These are phyloP conservation scores for Trichoderma parareesei DNA, from an alignment of 495 filamentous ascomycete genomes.

Conservation along the genomic window DNA sequence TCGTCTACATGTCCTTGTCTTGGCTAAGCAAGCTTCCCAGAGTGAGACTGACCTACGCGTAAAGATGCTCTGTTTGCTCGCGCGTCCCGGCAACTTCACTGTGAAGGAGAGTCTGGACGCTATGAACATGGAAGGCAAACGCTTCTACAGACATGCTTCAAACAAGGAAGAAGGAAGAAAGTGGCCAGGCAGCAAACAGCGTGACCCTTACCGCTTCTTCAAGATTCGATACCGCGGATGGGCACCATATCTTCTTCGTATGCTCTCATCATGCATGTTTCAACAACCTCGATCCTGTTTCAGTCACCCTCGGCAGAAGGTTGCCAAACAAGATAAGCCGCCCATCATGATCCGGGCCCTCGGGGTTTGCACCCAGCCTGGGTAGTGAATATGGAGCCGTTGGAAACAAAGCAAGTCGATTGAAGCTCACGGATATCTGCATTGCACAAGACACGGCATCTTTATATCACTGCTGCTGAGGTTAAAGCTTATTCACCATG, in stretches of 20 bases:
- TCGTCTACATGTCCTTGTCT: background rate
- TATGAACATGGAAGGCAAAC: too few relatives aligned
- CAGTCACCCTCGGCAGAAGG: background rate
- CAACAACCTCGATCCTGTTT: background rate
- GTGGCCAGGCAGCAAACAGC: too few relatives aligned
- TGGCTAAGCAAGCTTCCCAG: background rate
- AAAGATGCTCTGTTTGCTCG: background rate
- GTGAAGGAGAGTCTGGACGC: too few relatives aligned
- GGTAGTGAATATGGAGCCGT: background rate
- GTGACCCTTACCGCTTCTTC: too few relatives aligned
- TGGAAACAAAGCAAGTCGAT: background rate
- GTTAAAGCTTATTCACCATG: background rate
- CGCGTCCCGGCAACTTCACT: too few relatives aligned
- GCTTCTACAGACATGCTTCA: too few relatives aligned
- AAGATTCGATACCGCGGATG: too few relatives aligned
- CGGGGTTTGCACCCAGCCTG: background rate
- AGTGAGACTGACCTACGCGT: background rate
- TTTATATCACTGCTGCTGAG: background rate
- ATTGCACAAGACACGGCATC: background rate
- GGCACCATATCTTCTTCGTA: too few relatives aligned
- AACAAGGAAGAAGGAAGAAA: too few relatives aligned
- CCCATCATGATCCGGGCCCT: background rate
- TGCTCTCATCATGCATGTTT: background rate
- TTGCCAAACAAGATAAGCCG: background rate
- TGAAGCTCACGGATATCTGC: background rate